Conservation (phyloP, 2,329 filamentous ascomycete species). For the Cytospora piceicola region DNA sequence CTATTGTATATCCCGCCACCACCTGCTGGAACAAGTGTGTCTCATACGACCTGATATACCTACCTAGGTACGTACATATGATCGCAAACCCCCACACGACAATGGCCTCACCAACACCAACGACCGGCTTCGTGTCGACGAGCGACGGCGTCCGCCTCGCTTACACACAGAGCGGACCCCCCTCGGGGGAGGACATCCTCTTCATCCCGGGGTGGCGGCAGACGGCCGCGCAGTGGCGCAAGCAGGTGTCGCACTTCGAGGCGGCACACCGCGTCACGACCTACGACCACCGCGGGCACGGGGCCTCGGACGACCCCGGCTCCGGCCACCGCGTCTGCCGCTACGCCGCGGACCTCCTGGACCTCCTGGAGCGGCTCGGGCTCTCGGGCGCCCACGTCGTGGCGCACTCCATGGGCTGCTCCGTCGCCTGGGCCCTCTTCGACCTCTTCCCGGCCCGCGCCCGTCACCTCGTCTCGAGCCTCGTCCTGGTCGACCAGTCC, state of each 20-base stretch:
- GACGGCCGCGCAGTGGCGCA: slow-evolving; percentile 39
- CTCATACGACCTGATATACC: neutral
- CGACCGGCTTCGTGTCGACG: slow-evolving; percentile 24
- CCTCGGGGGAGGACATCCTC: slow-evolving; percentile 36
- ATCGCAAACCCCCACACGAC: neutral
- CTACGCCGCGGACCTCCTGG: slow-evolving; percentile 38
- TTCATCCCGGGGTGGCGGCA: slow-evolving; percentile 42
- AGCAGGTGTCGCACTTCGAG: slow-evolving; percentile 39
- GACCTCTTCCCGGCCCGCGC: slow-evolving; percentile 36
- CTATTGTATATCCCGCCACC: no score
- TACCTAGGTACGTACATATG: no score
- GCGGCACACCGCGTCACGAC: slow-evolving; percentile 38
- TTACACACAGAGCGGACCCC: slow-evolving; percentile 37
- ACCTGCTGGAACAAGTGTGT: neutral
- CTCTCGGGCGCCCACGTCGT: slow-evolving; percentile 39
- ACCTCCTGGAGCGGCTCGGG: slow-evolving; percentile 37
- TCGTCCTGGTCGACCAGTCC: slow-evolving; percentile 41
- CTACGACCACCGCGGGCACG: slow-evolving; percentile 41
- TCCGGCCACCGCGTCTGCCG: slow-evolving; percentile 39
- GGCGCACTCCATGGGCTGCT: slow-evolving; percentile 43
- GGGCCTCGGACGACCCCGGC: slow-evolving; percentile 40
- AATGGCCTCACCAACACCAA: neutral
- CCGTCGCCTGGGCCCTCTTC: slow-evolving; percentile 41
- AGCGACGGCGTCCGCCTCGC: slow-evolving; percentile 37
- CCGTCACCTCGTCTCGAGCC: slow-evolving; percentile 33